Percentiles rank a stretch among this genome's conserved stretches.
Evolutionary conservation across 2,329 filamentous ascomycete species (phyloP).

Genomic region (Fusarium robinianum): DNA sequence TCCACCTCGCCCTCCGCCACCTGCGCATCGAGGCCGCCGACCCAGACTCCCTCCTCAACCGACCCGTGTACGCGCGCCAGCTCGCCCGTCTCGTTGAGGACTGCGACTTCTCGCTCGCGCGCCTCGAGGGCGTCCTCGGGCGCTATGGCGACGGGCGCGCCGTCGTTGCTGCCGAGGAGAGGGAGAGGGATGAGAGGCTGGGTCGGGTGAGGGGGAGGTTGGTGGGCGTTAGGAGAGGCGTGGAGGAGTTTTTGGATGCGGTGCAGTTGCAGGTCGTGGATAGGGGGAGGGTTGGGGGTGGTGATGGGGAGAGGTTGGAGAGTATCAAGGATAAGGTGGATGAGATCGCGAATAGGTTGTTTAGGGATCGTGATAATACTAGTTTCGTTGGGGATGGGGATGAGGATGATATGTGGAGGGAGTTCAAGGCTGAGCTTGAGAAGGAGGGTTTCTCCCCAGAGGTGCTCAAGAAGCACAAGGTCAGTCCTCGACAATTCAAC

Average conservation of each 20-base stretch:
- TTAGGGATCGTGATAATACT: conserved; percentile 47
- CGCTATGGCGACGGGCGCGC: conserved; percentile 45
- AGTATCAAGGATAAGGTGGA: conserved; percentile 65
- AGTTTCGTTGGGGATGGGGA: conserved; percentile 50
- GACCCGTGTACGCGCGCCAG: conserved; percentile 52
- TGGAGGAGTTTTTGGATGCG: conserved; percentile 62
- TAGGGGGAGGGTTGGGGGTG: conserved; percentile 39
- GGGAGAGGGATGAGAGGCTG: conserved; percentile 45
- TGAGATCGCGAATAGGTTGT: conserved; percentile 57
- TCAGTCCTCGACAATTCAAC: conserved; percentile 39
- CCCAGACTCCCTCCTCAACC: conserved; percentile 59
- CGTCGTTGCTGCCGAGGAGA: conserved; percentile 36
- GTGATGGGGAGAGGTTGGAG: conserved; percentile 52
- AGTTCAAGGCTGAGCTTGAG: conserved; percentile 62
- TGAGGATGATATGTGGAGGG: conserved; percentile 60
- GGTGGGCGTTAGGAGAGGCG: conserved; percentile 54
- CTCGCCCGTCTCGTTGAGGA: conserved; percentile 58
- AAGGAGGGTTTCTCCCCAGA: conserved; percentile 62
- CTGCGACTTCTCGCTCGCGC: conserved; percentile 58
- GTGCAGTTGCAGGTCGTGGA: conserved; percentile 57
- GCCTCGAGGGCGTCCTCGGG: conserved; percentile 58
- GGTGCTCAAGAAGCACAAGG: conserved; percentile 61
- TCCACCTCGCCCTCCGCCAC: conserved; percentile 62
- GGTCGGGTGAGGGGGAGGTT: conserved; percentile 52
- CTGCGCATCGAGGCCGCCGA: conserved; percentile 62